A percentile compares a stretch with the other conserved stretches of the same genome.
phyloP scores from a whole-genome alignment of 768 basidiomycete species.

The Postia placenta region DNA sequence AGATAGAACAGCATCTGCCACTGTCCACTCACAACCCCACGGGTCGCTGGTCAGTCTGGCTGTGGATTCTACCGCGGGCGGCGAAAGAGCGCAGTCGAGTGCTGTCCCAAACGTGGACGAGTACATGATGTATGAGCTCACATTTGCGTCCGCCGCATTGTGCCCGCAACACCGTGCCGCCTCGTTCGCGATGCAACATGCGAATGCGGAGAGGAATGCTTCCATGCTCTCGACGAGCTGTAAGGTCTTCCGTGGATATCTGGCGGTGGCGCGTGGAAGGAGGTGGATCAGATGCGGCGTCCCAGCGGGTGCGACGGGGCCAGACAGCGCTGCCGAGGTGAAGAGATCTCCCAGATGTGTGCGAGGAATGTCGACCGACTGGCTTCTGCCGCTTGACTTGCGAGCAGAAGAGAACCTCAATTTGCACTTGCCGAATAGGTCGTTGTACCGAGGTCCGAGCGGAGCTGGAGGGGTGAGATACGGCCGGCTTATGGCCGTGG shows the following conservation, averaged over 20 bases:
- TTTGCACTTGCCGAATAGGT: neutral
- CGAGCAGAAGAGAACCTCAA: neutral
- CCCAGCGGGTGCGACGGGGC: neutral
- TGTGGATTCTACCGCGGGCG: neutral
- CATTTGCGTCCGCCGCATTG: conserved; percentile 12
- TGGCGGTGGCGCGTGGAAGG: conserved; percentile 17
- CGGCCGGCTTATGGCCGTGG: conserved; percentile 32
- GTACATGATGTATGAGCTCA: conserved; percentile 25
- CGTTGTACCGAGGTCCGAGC: neutral
- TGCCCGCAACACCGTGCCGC: conserved; percentile 1
- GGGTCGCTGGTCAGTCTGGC: conserved; percentile 7
- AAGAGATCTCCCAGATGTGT: neutral
- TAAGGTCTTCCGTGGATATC: conserved; percentile 3
- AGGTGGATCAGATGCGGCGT: conserved; percentile 27
- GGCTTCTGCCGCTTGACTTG: neutral
- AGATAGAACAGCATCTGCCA: conserved; percentile 29
- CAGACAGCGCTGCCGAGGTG: neutral
- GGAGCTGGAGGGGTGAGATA: conserved; percentile 21
- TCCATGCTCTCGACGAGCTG: conserved; percentile 32
- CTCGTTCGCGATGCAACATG: conserved; percentile 13
- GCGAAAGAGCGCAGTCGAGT: conserved; percentile 10
- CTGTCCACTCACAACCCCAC: conserved; percentile 22
- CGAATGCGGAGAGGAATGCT: conserved; percentile 31
- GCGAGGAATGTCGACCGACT: neutral
- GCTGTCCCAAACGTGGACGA: conserved; percentile 19